These are phyloP conservation scores for Heterobasidion annosum DNA, from an alignment of 1,284 basidiomycete species.

Conservation along the genomic window DNA sequence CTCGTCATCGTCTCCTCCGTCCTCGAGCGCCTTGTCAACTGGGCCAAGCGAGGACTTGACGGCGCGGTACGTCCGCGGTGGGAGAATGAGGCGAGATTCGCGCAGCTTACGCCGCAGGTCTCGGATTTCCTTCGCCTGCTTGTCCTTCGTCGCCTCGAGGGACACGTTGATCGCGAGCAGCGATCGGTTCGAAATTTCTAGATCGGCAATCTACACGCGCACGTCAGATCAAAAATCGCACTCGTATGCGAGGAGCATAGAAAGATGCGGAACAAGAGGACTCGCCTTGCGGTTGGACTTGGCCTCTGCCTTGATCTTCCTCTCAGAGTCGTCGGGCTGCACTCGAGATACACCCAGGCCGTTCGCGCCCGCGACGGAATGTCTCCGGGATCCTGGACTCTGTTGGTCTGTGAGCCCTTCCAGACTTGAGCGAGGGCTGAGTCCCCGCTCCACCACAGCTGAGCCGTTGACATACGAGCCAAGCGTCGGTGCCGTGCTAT, in stretches of 20 bases:
- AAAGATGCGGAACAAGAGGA: neutral
- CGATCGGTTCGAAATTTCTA: conserved; percentile 77
- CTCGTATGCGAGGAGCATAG: neutral
- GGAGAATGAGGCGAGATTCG: conserved; percentile 67
- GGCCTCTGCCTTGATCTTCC: conserved; percentile 53
- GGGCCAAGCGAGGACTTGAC: conserved; percentile 38
- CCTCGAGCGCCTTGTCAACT: conserved; percentile 31
- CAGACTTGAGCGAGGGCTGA: neutral
- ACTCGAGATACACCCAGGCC: neutral
- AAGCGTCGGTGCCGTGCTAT: conserved; percentile 24
- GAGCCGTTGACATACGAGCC: conserved; percentile 15
- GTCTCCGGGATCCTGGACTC: conserved; percentile 3
- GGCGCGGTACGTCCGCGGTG: conserved; percentile 50
- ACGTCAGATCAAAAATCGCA: neutral
- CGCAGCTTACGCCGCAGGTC: conserved; percentile 68
- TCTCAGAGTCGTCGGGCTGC: conserved; percentile 28
- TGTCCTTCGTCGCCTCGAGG: conserved; percentile 64
- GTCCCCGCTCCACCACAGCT: neutral
- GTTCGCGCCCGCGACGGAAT: neutral
- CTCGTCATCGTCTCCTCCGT: conserved; percentile 20
- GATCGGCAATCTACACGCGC: conserved; percentile 59
- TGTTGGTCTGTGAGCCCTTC: conserved; percentile 4
- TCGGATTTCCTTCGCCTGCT: conserved; percentile 73
- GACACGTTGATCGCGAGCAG: conserved; percentile 68
- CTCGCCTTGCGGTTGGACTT: conserved; percentile 73